Base-by-base conservation (phyloP, 345 rosid species). In the Gossypium anomalum region DNA sequence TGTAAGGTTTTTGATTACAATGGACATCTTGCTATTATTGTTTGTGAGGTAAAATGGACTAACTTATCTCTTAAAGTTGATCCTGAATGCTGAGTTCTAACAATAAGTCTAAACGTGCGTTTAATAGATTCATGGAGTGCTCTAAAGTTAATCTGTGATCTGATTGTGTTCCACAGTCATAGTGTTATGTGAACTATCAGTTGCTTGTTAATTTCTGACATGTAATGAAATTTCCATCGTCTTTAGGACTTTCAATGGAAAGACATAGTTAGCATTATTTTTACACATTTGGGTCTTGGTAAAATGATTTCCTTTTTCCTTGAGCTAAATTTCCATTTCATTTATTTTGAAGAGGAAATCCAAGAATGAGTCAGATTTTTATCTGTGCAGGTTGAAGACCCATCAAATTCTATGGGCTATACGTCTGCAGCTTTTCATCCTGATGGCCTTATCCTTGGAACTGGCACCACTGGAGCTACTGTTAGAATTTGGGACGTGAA, bases 401-500 rank as follows among this genome's bases (percentile, higher is more conserved):
- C 75, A 22, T 84, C 90, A 20, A 85, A 82, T 61, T 16, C 87
- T 11, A 91, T 82, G 48, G 94, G 89, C 72, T 95, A 89, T 81
- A 93, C 98, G 2, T 89, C 99, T 77, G 97, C 98, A 6, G 93
- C 98, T 73, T 95, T 95, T 83, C 99, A 95, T 90, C 99, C 99
- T 0, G 99, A 95, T 83, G 99, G 99, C 80, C 99, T 95, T 68
- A 93, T 95, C 82, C 96, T 95, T 41, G 98, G 98, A 78, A 91
- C 98, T 2, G 98, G 99, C 83, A 93, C 98, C 60, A 79, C 93
- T 45, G 90, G 89, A 51, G 86, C 97, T 58, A 84, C 86, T 75
- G 98, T 93, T 70, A 93, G 94, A 79, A 90, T 96, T 84, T 96
- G 99, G 99, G 99, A 93, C 86, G 99, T 92, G 48, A 95, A 95